These are phyloP conservation scores for Paecilomyces variotii DNA, from an alignment of 2,329 filamentous ascomycete genomes.

Conservation along the genomic window DNA sequence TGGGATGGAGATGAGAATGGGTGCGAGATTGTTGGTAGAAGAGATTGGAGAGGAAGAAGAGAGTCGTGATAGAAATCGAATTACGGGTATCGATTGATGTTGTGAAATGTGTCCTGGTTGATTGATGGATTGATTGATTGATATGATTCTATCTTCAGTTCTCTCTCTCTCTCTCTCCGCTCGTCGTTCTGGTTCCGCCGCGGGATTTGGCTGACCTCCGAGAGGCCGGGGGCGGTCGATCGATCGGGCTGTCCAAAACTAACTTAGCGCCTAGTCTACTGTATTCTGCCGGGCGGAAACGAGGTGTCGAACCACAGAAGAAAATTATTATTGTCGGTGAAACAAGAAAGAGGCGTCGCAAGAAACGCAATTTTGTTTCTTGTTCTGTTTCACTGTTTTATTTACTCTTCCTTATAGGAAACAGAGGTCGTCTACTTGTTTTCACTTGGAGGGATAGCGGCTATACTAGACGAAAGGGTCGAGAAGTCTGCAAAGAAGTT, in stretches of 20 bases:
- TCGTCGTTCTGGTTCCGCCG: background rate
- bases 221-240: background rate
- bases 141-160: background rate
- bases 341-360: background rate
- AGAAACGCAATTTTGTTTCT: background rate
- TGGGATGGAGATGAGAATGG: background rate
- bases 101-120: background rate
- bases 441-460: background rate
- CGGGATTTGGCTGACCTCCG: background rate
- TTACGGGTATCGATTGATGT: background rate
- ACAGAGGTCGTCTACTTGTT: background rate
- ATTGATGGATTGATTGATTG: background rate
- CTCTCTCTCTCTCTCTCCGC: slow-evolving; percentile 3
- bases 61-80: too few species aligned
- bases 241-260: background rate
- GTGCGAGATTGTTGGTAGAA: too few species aligned
- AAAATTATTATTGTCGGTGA: slow-evolving; percentile 10
- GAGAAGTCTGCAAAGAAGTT: background rate
- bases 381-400: background rate
- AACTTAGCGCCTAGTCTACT: background rate
- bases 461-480: background rate
- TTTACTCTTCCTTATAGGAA: background rate
- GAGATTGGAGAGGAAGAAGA: too few species aligned
- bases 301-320: slow-evolving; percentile 14
- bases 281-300: slow-evolving; percentile 26